A percentile compares a stretch with the other conserved stretches of the same genome.
Evolutionary conservation across 108 stramenopile species (phyloP).

Genomic region (Aurantiochytrium sp.): DNA sequence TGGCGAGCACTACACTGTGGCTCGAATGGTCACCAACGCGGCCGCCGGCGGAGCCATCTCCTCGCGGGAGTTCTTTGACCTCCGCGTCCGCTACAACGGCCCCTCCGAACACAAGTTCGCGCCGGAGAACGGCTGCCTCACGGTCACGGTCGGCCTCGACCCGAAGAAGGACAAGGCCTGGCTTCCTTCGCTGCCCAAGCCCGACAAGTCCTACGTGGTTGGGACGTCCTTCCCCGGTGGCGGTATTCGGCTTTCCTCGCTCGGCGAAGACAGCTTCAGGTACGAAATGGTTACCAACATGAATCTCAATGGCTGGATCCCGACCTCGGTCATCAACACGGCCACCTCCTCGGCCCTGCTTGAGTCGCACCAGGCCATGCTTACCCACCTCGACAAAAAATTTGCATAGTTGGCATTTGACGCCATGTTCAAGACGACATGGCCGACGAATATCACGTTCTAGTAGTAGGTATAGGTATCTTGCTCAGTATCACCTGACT

Average conservation of each 20-base stretch:
- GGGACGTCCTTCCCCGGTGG: not conserved
- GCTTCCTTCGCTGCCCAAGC: not conserved
- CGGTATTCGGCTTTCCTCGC: not conserved
- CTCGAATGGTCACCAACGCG: slow-evolving; percentile 12
- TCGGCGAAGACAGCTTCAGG: not conserved
- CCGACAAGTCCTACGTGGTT: not conserved
- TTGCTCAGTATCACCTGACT: not conserved
- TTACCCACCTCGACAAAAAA: not conserved
- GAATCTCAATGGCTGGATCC: slow-evolving; percentile 4
- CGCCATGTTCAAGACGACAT: no score
- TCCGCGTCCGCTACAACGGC: not conserved
- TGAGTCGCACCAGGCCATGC: slow-evolving; percentile 27
- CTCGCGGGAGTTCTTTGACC: slow-evolving; percentile 9
- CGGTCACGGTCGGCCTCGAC: not conserved
- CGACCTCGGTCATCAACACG: not conserved
- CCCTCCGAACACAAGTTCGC: not conserved
- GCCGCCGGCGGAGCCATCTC: not conserved
- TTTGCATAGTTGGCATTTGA: not conserved
- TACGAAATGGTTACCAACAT: not conserved
- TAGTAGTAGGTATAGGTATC: no score
- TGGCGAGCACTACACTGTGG: not conserved
- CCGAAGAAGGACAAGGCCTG: not conserved
- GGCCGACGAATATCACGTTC: no score
- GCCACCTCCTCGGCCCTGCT: not conserved
- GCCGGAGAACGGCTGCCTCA: not conserved